phyloP scores from a whole-genome alignment of 805 yeast genomes.

The Helenozyma rhizophorensis region DNA sequence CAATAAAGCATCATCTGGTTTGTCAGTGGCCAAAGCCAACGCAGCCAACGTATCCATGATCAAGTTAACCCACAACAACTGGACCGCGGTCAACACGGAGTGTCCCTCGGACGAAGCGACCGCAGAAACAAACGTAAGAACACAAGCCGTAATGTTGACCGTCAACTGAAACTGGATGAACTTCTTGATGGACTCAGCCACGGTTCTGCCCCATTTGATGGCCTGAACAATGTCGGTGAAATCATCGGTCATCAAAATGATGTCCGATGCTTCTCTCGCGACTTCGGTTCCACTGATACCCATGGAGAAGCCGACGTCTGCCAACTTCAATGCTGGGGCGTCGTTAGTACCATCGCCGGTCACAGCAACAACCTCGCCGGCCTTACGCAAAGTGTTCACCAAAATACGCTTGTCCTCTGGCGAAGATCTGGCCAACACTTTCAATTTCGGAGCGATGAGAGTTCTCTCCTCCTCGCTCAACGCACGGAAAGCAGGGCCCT shows the following conservation, averaged over 20 bases:
- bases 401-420: conserved; percentile 92
- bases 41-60: conserved; percentile 99
- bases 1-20: conserved; percentile 80
- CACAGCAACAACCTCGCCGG: conserved; percentile 95
- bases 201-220: conserved; percentile 98
- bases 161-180: conserved; percentile 96
- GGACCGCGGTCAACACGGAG: conserved; percentile 95
- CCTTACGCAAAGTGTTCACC: conserved; percentile 71
- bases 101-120: conserved; percentile 74
- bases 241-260: conserved; percentile 90
- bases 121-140: conserved; percentile 89
- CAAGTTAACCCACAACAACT: conserved; percentile 92
- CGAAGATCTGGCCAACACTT: conserved; percentile 88
- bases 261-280: conserved; percentile 95
- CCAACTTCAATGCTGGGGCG: conserved; percentile 94
- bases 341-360: conserved; percentile 99
- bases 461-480: conserved; percentile 54
- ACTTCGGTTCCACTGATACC: conserved; percentile 98
- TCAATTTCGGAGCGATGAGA: conserved; percentile 63
- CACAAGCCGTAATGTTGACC: conserved; percentile 95
- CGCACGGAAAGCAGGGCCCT: conserved; percentile 85
- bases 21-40: conserved; percentile 94
- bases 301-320: conserved; percentile 98
- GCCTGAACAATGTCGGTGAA: conserved; percentile 94
- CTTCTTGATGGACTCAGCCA: conserved; percentile 88